A percentile compares a stretch with the other conserved stretches of the same genome.
phyloP scores from a whole-genome alignment of 73 alveolate species.

The Urostyla sp. region DNA sequence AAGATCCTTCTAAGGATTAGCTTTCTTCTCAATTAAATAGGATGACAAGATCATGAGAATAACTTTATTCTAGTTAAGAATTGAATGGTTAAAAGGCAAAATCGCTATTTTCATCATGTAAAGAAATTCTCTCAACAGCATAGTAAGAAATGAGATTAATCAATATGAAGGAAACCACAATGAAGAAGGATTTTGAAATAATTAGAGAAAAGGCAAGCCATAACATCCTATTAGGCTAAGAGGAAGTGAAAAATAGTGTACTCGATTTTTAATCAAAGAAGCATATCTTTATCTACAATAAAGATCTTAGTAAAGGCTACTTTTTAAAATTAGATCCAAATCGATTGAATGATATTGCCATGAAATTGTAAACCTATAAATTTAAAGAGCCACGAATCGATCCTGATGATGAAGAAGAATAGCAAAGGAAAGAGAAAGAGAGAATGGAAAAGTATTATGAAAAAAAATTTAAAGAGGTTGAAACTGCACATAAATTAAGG shows the following conservation, averaged over 20 bases:
- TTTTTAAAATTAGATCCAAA: conserved; percentile 43
- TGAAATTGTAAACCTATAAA: conserved; percentile 42
- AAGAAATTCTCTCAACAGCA: not conserved
- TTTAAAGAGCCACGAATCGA: conserved; percentile 37
- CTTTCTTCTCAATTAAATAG: no score
- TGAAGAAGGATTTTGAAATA: not conserved
- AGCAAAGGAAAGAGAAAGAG: conserved; percentile 4
- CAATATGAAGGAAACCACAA: not conserved
- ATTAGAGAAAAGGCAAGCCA: conserved; percentile 9
- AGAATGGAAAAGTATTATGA: conserved; percentile 33
- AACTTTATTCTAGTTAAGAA: not conserved
- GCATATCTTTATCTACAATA: conserved; percentile 56
- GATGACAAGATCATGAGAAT: not conserved
- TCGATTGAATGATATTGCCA: conserved; percentile 52
- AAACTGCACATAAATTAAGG: not conserved
- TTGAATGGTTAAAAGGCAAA: conserved; percentile 28
- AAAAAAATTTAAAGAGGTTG: conserved; percentile 21
- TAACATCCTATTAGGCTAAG: conserved; percentile 24
- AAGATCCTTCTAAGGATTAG: no score
- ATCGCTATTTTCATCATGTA: conserved; percentile 22
- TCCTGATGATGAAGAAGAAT: conserved; percentile 13
- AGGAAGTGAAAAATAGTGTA: conserved; percentile 12
- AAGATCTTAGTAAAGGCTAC: conserved; percentile 51
- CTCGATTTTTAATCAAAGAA: conserved; percentile 48
- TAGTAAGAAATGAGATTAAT: not conserved